phyloP scores from a whole-genome alignment of 306 rosid genomes.

The Acacia melanoxylon region DNA sequence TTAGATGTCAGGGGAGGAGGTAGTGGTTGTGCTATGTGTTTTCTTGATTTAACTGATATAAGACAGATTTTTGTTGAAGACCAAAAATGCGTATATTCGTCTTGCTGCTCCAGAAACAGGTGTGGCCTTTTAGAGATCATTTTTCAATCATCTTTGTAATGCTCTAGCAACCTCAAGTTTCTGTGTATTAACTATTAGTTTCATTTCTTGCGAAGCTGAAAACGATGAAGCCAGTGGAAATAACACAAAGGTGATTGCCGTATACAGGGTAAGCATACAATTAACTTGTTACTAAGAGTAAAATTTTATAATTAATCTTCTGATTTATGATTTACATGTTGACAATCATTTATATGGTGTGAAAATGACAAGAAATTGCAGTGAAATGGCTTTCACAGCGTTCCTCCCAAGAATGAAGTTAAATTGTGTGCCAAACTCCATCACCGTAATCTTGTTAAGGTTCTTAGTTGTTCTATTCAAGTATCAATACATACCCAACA shows the following conservation, averaged over 20 bases:
- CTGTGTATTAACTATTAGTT: too few relatives aligned
- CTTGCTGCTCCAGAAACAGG: conserved; percentile 20
- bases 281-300: too few relatives aligned
- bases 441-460: not conserved
- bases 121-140: not conserved
- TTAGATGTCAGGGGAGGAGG: conserved; percentile 24
- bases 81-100: conserved; percentile 33
- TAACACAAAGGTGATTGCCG: too few relatives aligned
- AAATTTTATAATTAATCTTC: too few relatives aligned
- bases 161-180: too few relatives aligned
- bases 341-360: too few relatives aligned
- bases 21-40: conserved; percentile 46
- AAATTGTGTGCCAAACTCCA: not conserved
- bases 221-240: too few relatives aligned
- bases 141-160: not conserved
- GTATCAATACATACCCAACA: not conserved
- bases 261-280: too few relatives aligned
- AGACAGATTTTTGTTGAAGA: not conserved
- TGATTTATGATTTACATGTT: too few relatives aligned
- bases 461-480: not conserved
- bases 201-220: too few relatives aligned
- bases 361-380: too few relatives aligned
- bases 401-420: not conserved
- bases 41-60: conserved; percentile 35
- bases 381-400: too few relatives aligned